Evolutionary conservation across 2,329 filamentous ascomycete genomes (phyloP), one percentile per base, ranked within the genome.

Genomic region (Alternaria rosae): DNA sequence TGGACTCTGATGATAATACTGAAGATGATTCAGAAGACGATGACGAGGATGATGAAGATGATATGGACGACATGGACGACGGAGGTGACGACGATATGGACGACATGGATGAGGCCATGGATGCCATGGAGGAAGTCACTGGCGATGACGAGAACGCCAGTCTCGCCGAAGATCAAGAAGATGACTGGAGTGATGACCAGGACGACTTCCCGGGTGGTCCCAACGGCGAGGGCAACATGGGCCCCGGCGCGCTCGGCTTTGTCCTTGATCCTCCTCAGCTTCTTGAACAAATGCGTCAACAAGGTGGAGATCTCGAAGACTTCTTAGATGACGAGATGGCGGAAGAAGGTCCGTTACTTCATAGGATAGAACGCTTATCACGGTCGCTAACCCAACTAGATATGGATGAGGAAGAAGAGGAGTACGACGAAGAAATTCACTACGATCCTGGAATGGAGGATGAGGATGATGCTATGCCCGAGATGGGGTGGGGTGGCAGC

Each of bases 321-420:
- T 86, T 85, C 71, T 79, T 85, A 66, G 86, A 88, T 57, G 86
- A 88, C 66, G 86, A 88, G 10, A 82, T 88, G 79, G 82, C 82
- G 54, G 86, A 87, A 64, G 86, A 87, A 68, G 86, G 84, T 83
- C 75, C 64, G 90, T 91, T 44, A 13, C 23, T 35, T 6, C 25
- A 59, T 20, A 45, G 28, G 11, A n/a, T 53, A 54, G 50, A 62
- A 45, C 35, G 25, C 15, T 30, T 55, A 13, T 9, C 15, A 32
- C 52, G 23, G 45, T 69, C 52, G 69, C 64, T 88, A 84, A 61
- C 65, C 41, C 28, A 61, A 53, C 74, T 74, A 71, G 83, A 82
- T 68, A 80, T 84, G 65, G 85, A 85, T 30, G 84, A 84, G n/a
- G 92, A 93, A 48, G 89, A 91, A 17, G 90, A 91, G 42, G 89